Conservation (phyloP, 2,329 filamentous ascomycete species). For the Microcyclospora tardicrescens region DNA sequence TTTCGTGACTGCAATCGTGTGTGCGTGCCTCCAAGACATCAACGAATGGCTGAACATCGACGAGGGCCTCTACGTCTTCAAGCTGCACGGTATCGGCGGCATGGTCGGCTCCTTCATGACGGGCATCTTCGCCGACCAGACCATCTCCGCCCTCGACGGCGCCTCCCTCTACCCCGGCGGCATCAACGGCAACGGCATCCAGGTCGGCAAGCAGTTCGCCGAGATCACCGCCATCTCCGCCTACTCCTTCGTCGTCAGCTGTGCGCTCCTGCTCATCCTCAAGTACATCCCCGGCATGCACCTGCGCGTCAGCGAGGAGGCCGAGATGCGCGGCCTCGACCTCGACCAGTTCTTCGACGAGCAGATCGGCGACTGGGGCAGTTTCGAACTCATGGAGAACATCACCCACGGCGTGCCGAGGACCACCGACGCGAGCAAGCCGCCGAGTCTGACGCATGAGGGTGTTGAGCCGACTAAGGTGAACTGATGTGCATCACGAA, state of each 20-base stretch:
- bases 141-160: slow-evolving; percentile 38
- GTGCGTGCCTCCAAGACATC: slow-evolving; percentile 37
- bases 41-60: slow-evolving; percentile 44
- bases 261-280: slow-evolving; percentile 38
- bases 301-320: slow-evolving; percentile 41
- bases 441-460: not conserved
- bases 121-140: slow-evolving; percentile 42
- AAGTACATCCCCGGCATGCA: slow-evolving; percentile 44
- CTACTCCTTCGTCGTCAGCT: slow-evolving; percentile 42
- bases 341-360: slow-evolving; percentile 44
- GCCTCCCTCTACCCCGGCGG: slow-evolving; percentile 34
- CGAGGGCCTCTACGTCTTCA: slow-evolving; percentile 48
- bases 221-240: slow-evolving; percentile 42
- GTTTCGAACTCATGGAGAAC: slow-evolving; percentile 1
- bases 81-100: slow-evolving; percentile 45
- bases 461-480: not conserved
- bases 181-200: slow-evolving; percentile 43
- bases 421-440: slow-evolving; percentile 3
- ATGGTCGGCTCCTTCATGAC: slow-evolving; percentile 46
- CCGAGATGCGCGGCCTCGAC: slow-evolving; percentile 43
- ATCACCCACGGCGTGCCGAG: slow-evolving; percentile 4
- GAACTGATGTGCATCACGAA: no score
- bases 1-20: slow-evolving; percentile 41
- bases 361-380: slow-evolving; percentile 33
- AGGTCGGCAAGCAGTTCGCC: slow-evolving; percentile 43